phyloP scores from a whole-genome alignment of 1,284 basidiomycete genomes.

The Caloboletus firmus region DNA sequence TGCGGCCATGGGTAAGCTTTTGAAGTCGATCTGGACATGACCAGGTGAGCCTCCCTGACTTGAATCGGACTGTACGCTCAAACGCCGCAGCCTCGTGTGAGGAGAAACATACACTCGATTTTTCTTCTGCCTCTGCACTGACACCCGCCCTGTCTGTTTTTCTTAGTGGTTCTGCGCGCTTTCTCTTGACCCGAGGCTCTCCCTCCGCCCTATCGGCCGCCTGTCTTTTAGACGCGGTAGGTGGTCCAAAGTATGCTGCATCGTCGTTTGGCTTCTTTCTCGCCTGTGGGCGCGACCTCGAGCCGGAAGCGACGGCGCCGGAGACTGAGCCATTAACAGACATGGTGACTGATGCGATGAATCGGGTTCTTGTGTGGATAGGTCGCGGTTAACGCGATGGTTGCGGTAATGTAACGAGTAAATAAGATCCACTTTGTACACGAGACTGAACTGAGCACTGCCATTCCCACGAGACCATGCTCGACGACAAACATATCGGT shows the following conservation, averaged over 20 bases:
- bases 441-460: not conserved
- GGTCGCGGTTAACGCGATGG: conserved; percentile 2
- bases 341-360: conserved; percentile 29
- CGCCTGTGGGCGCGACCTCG: conserved; percentile 56
- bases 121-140: conserved; percentile 32
- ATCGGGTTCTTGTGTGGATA: not conserved
- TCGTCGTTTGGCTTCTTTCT: conserved; percentile 63
- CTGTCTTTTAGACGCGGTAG: conserved; percentile 51
- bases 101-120: conserved; percentile 39
- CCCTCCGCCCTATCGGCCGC: conserved; percentile 61
- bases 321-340: conserved; percentile 35
- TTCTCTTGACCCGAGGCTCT: conserved; percentile 68
- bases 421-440: conserved; percentile 4
- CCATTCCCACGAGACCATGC: conserved; percentile 26
- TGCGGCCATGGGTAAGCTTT: conserved; percentile 55
- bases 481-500: not conserved
- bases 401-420: not conserved
- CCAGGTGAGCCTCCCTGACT: conserved; percentile 12
- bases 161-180: conserved; percentile 52
- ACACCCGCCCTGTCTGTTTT: conserved; percentile 26
- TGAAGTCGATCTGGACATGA: conserved; percentile 64
- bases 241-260: conserved; percentile 61
- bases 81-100: not conserved
- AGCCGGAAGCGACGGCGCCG: conserved; percentile 39
- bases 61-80: not conserved